Evolutionary conservation across 768 basidiomycete genomes (phyloP).

Genomic region (Tricholomella constricta): DNA sequence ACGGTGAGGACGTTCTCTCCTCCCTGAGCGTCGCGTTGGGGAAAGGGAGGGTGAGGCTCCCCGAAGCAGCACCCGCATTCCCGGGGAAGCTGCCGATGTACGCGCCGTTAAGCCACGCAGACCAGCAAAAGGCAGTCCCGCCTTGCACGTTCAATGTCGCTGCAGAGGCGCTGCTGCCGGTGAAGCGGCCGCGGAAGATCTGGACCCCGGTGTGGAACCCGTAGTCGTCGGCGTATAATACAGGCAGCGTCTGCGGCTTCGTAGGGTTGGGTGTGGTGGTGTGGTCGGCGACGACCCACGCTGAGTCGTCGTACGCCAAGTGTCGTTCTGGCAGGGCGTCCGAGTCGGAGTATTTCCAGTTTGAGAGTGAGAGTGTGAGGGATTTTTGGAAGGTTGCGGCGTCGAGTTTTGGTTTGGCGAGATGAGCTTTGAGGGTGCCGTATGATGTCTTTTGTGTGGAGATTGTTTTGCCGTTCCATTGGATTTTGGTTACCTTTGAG

Average conservation of each 20-base stretch:
- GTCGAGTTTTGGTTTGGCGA: not conserved
- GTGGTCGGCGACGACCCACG: conserved; percentile 10
- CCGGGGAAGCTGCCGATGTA: conserved; percentile 10
- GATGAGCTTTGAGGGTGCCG: conserved; percentile 3
- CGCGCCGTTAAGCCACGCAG: conserved; percentile 9
- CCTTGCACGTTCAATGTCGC: conserved; percentile 5
- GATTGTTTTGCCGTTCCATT: conserved; percentile 5
- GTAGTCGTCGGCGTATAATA: conserved; percentile 10
- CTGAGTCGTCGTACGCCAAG: conserved; percentile 8
- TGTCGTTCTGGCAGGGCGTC: conserved; percentile 6
- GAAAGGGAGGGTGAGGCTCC: conserved; percentile 3
- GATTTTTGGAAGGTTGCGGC: conserved; percentile 4
- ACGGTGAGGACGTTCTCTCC: conserved; percentile 10
- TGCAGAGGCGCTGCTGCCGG: conserved; percentile 4
- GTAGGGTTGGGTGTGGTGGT: conserved; percentile 7
- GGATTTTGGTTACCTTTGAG: not conserved
- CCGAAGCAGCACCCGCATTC: not conserved
- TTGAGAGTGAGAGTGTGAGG: not conserved
- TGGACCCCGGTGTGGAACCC: conserved; percentile 10
- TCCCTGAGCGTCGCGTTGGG: conserved; percentile 2
- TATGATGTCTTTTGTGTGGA: not conserved
- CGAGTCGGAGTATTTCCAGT: conserved; percentile 10
- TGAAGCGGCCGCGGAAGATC: conserved; percentile 11
- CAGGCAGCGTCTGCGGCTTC: conserved; percentile 5
- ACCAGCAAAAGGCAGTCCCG: conserved; percentile 11